A percentile compares a stretch with the other conserved stretches of the same genome.
These are phyloP conservation scores for Hypoxylon trugodes DNA, from an alignment of 495 filamentous ascomycete species.

Conservation along the genomic window DNA sequence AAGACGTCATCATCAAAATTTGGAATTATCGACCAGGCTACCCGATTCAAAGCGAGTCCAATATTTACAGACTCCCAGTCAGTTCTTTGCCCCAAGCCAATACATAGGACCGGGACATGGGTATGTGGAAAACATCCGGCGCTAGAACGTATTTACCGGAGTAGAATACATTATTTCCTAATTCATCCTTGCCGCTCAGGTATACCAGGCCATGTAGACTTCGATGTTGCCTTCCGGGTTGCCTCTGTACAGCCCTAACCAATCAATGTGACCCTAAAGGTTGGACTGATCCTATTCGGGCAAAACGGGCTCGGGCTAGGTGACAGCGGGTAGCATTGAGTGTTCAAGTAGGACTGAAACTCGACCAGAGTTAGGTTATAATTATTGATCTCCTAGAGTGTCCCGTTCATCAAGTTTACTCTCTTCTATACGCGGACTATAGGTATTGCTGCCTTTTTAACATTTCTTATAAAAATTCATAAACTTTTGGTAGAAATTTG, in stretches of 20 bases:
- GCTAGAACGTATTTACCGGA: slow-evolving; percentile 1
- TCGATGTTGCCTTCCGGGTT: not conserved
- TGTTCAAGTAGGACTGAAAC: not conserved
- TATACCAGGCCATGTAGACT: not conserved
- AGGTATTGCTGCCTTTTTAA: too few relatives aligned
- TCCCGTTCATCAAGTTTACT: too few relatives aligned
- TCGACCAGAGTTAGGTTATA: not conserved
- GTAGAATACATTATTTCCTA: not conserved
- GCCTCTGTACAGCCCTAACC: not conserved
- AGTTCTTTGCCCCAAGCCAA: not conserved
- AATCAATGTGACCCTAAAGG: slow-evolving; percentile 11
- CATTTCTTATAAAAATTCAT: too few relatives aligned
- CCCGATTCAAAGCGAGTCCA: too few relatives aligned
- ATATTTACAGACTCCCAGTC: not conserved
- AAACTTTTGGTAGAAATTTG: not conserved
- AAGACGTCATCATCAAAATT: slow-evolving; percentile 23
- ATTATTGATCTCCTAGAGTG: not conserved
- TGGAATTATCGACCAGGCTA: slow-evolving; percentile 21
- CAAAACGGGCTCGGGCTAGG: slow-evolving; percentile 7
- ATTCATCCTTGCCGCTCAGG: not conserved
- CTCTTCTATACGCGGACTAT: too few relatives aligned
- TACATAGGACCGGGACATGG: slow-evolving; percentile 1
- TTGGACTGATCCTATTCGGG: slow-evolving; percentile 13
- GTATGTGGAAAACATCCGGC: slow-evolving; percentile 17
- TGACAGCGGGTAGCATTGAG: not conserved